Evolutionary conservation across 495 filamentous ascomycete species (phyloP), one percentile per base, ranked within the genome.

Genomic region (Daldinia grandis): DNA sequence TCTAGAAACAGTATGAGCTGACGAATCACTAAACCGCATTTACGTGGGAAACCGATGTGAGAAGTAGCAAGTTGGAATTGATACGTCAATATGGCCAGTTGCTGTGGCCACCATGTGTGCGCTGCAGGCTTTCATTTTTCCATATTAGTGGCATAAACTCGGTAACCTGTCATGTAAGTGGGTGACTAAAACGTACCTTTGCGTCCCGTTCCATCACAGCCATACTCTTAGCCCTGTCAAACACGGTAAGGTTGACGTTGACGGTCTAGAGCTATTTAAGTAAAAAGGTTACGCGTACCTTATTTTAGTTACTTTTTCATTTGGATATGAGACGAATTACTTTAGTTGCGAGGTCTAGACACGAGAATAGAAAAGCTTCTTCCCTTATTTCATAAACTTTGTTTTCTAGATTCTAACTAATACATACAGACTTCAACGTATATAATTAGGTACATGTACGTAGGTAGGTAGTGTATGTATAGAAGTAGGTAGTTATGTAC

Each of bases 231-330:
- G n/a, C 33, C 35, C n/a, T 33, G 25, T 51, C 8, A 38, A n/a
- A 59, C 53, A 47, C 63, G 49, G 54, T 56, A 67, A 64, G 30
- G 50, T 64, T 64, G 14, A 47, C 54, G 12, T 44, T 63, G 42
- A 28, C 42, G 50, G 59, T 66, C 63, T 64, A 67, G 59, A 64
- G 56, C 59, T 56, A 66, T 59, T 67, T 49, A 17, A 64, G 64
- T 51, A 58, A 17, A 65, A 63, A 60, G 64, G 62, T 68, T 68
- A 67, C 58, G 69, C 64, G 55, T 72, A 64, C 49, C 64, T 64
- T 64, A 14, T 60, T 56, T 55, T 40, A 59, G 28, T 63, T 47
- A 17, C 28, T 8, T 72, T 50, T 54, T 25, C 54, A 50, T 64
- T 60, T 49, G 38, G 51, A 49, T 55, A 68, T 55, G 31, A 37